Conservation (phyloP, 2,329 filamentous ascomycete species). For the Fusarium xylarioides region DNA sequence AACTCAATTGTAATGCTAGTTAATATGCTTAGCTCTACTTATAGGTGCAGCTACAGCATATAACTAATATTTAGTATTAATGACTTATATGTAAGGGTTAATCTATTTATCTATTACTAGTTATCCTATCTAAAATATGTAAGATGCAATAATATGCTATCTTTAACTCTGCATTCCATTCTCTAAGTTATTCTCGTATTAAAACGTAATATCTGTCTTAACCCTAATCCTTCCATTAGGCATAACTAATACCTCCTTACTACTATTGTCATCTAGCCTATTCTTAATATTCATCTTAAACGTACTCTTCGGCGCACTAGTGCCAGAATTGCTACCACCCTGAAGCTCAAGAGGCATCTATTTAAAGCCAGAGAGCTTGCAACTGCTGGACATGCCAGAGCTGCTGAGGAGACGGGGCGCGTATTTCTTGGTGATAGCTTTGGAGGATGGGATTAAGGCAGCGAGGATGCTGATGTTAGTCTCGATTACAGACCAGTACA, state of each 20-base stretch:
- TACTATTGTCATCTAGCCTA: slow-evolving; percentile 10
- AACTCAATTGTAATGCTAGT: too few species aligned
- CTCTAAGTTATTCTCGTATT: slow-evolving; percentile 7
- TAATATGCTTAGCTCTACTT: background rate
- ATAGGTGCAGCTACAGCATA: fast-evolving
- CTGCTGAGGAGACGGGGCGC: slow-evolving; percentile 26
- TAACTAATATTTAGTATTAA: too few species aligned
- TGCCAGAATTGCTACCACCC: background rate
- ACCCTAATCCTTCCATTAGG: slow-evolving; percentile 18
- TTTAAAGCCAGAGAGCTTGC: slow-evolving; percentile 27
- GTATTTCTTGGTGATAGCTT: slow-evolving; percentile 28
- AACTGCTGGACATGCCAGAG: slow-evolving; percentile 19
- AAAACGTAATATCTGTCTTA: slow-evolving; percentile 19
- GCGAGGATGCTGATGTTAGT: slow-evolving; percentile 32
- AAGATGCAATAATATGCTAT: fast-evolving
- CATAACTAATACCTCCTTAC: slow-evolving; percentile 21
- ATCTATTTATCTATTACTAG: fast-evolving
- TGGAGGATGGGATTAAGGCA: slow-evolving; percentile 26
- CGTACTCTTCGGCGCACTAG: background rate
- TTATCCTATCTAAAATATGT: fast-evolving
- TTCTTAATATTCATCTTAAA: slow-evolving; percentile 23
- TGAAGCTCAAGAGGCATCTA: slow-evolving; percentile 29
- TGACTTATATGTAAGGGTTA: fast-evolving
- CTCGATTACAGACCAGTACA: slow-evolving; percentile 34
- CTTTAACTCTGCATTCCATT: background rate